Percentiles rank a stretch among this genome's conserved stretches.
phyloP scores from a whole-genome alignment of 2,329 filamentous ascomycete genomes.

The Diaporthe destruens region DNA sequence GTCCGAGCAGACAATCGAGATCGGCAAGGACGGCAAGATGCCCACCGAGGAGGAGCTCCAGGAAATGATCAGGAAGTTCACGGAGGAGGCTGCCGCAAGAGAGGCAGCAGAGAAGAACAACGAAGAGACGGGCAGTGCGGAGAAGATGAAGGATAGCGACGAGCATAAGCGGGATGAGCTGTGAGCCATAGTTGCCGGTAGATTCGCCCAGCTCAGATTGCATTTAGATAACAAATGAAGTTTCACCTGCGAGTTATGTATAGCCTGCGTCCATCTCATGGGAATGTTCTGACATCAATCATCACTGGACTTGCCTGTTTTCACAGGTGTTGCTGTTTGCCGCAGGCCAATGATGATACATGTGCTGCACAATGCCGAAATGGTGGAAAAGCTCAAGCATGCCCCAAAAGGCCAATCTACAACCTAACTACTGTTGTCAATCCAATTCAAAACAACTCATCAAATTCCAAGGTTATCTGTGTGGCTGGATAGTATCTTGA shows the following conservation, averaged over 20 bases:
- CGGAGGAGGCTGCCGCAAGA: conserved; percentile 48
- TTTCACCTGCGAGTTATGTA: conserved; percentile 15
- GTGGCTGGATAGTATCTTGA: too few species aligned
- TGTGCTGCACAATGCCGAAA: not conserved
- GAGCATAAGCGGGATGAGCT: conserved; percentile 51
- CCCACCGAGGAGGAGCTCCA: conserved; percentile 60
- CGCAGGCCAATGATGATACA: not conserved
- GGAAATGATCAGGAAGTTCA: conserved; percentile 64
- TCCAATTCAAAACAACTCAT: too few species aligned
- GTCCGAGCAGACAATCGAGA: conserved; percentile 57
- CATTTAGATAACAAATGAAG: conserved; percentile 40
- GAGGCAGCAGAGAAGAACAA: conserved; percentile 37
- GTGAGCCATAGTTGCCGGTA: conserved; percentile 40
- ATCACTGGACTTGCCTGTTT: not conserved
- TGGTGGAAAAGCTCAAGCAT: not conserved
- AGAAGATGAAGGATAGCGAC: conserved; percentile 45
- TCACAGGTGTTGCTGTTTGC: not conserved
- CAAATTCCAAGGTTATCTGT: too few species aligned
- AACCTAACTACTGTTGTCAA: too few species aligned
- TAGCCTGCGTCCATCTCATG: not conserved
- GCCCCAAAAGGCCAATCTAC: not conserved
- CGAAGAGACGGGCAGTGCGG: conserved; percentile 42
- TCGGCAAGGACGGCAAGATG: conserved; percentile 57
- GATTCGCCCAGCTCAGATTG: conserved; percentile 26
- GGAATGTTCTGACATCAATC: not conserved